These are phyloP conservation scores for Dioscorea cayenensis DNA, from an alignment of 116 monocot genomes.

Conservation along the genomic window DNA sequence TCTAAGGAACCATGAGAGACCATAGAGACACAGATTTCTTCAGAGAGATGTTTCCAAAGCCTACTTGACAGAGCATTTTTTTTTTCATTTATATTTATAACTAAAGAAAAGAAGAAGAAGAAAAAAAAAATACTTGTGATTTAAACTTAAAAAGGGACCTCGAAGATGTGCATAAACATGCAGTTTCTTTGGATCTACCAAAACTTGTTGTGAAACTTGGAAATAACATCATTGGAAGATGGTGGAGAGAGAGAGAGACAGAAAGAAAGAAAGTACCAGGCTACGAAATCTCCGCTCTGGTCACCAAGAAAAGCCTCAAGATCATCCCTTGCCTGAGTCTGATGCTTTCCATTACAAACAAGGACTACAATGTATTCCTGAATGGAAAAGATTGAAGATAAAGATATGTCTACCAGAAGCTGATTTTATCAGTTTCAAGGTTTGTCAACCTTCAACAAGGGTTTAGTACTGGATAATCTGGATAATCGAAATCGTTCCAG, in stretches of 20 bases:
- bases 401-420: too few species aligned
- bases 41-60: slow-evolving; percentile 78
- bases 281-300: slow-evolving; percentile 51
- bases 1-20: slow-evolving; percentile 5
- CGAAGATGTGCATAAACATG: neutral
- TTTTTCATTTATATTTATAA: neutral
- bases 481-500: too few species aligned
- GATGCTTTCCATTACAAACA: slow-evolving; percentile 87
- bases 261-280: slow-evolving; percentile 28
- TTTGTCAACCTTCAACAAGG: too few species aligned
- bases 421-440: too few species aligned
- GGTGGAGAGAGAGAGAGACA: neutral
- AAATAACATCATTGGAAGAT: neutral
- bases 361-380: slow-evolving; percentile 96
- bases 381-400: neutral
- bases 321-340: slow-evolving; percentile 64
- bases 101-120: neutral
- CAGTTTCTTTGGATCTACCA: neutral
- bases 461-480: too few species aligned
- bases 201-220: neutral
- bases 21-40: slow-evolving; percentile 16
- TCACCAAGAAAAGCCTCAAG: slow-evolving; percentile 85
- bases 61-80: slow-evolving; percentile 16
- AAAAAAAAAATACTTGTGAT: neutral
- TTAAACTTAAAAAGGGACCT: neutral